Percentiles rank a stretch among this genome's conserved stretches.
Evolutionary conservation across 129 eudicot species (phyloP).

Genomic region (Pittosporum tobira): DNA sequence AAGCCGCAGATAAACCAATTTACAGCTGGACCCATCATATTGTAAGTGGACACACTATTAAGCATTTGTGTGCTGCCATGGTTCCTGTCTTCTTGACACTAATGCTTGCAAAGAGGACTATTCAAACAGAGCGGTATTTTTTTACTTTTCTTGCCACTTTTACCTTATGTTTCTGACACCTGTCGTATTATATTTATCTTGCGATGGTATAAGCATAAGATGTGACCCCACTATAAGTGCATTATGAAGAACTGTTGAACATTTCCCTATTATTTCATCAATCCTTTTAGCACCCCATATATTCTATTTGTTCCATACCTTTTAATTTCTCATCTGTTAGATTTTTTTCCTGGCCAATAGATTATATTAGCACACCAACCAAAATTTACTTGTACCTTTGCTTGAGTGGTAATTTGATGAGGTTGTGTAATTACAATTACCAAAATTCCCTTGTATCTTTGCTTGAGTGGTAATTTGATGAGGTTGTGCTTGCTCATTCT

Average conservation of each 20-base stretch:
- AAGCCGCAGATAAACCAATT: conserved; percentile 80
- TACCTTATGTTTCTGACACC: not conserved
- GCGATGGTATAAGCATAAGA: not conserved
- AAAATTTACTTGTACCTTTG: too few species aligned
- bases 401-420: too few species aligned
- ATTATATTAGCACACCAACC: too few species aligned
- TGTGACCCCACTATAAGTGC: not conserved
- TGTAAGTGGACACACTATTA: conserved; percentile 86
- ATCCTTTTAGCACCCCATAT: too few species aligned
- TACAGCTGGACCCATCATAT: conserved; percentile 66
- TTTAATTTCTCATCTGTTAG: too few species aligned
- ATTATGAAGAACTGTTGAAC: not conserved
- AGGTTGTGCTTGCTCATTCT: too few species aligned
- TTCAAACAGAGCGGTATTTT: conserved; percentile 54
- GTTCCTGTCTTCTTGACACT: conserved; percentile 90
- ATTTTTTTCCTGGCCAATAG: too few species aligned
- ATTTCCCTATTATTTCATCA: not conserved
- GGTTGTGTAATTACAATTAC: too few species aligned
- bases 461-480: too few species aligned
- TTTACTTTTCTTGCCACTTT: not conserved
- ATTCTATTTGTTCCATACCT: too few species aligned
- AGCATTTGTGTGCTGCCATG: conserved; percentile 88
- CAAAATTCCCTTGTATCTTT: too few species aligned
- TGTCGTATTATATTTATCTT: not conserved
- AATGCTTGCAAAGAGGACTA: conserved; percentile 83